phyloP scores from a whole-genome alignment of 1,284 basidiomycete species.

The Mycena citricolor region DNA sequence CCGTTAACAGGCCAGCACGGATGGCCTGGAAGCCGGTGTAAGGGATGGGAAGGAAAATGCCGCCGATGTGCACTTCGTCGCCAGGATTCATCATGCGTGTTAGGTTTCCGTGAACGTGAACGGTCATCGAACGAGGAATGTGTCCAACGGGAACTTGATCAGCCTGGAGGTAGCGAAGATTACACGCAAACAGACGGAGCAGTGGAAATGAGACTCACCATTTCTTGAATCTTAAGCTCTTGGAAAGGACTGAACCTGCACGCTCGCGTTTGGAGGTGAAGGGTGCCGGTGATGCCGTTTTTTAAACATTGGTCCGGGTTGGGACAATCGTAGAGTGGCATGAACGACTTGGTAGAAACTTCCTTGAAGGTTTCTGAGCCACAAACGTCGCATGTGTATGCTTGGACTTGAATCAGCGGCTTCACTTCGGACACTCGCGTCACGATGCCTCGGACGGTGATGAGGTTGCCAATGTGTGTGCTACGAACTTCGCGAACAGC shows the following conservation, averaged over 20 bases:
- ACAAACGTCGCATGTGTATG: constrained; percentile 98
- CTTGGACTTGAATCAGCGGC: constrained; percentile 94
- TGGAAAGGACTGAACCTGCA: constrained; percentile 98
- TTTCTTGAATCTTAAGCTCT: constrained; percentile 98
- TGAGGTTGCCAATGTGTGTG: constrained; percentile 83
- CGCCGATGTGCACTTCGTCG: constrained; percentile 89
- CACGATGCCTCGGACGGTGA: constrained; percentile 96
- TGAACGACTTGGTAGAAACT: constrained; percentile 90
- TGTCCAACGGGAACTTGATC: constrained; percentile 99
- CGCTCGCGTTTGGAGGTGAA: constrained; percentile 98
- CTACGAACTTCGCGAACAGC: constrained; percentile 93
- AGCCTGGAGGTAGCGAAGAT: constrained; percentile 51
- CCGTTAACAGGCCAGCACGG: constrained; percentile 93
- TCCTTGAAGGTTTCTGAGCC: constrained; percentile 99
- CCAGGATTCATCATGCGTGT: constrained; percentile 94
- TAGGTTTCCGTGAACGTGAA: constrained; percentile 89
- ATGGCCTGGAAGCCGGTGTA: constrained; percentile 54
- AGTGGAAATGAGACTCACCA: constrained; percentile 54
- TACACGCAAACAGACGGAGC: constrained; percentile 35
- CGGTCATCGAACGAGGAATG: constrained; percentile 97
- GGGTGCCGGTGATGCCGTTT: constrained; percentile 86
- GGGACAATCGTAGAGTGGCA: constrained; percentile 86
- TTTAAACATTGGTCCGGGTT: constrained; percentile 80
- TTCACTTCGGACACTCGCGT: constrained; percentile 99
- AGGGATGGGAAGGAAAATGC: constrained; percentile 49